Evolutionary conservation across 768 basidiomycete species (phyloP).

Genomic region (Termitomyces titanicus): DNA sequence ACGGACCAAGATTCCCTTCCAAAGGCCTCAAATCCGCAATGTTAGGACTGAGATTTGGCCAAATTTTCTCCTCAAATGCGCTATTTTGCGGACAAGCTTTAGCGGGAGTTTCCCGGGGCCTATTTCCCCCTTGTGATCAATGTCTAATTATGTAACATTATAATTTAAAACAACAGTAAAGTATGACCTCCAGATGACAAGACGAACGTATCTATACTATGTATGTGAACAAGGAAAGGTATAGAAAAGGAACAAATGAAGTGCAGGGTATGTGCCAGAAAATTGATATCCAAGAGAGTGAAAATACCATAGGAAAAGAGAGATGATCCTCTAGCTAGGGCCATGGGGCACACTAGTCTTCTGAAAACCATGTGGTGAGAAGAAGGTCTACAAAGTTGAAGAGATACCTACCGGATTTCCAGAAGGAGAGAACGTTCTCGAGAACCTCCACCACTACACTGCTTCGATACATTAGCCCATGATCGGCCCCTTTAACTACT

Average conservation of each 20-base stretch:
- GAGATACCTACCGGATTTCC: conserved; percentile 31
- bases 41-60: too few relatives aligned
- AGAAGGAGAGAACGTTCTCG: conserved; percentile 61
- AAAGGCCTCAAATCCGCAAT: too few relatives aligned
- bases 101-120: too few relatives aligned
- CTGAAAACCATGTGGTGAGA: neutral
- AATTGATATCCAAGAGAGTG: conserved; percentile 5
- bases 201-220: conserved; percentile 8
- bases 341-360: neutral
- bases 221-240: conserved; percentile 9
- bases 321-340: too few relatives aligned
- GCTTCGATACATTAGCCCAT: conserved; percentile 91
- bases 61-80: too few relatives aligned
- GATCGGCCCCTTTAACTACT: conserved; percentile 85
- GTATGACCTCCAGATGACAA: conserved; percentile 6
- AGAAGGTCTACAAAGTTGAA: conserved; percentile 1
- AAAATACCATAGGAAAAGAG: neutral
- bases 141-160: too few relatives aligned
- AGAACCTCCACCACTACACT: conserved; percentile 83
- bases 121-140: too few relatives aligned
- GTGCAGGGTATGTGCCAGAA: conserved; percentile 10
- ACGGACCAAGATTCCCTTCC: too few relatives aligned
- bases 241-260: conserved; percentile 1
- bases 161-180: too few relatives aligned
- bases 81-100: too few relatives aligned